Base-by-base conservation (phyloP, 352 stramenopile species). In the Phytopythium mirpurense region DNA sequence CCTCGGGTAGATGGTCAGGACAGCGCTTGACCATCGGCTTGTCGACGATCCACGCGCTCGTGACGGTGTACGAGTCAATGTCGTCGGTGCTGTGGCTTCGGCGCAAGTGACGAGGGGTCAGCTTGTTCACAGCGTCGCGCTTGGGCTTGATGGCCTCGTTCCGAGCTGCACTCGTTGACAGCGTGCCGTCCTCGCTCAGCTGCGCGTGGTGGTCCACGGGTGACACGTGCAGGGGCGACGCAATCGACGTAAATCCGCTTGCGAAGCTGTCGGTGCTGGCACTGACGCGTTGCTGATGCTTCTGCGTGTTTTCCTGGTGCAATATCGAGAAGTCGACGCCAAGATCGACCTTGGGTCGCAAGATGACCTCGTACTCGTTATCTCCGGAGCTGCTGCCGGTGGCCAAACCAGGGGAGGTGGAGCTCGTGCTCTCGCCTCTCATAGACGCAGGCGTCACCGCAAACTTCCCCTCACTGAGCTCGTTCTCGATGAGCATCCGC, bases 401-500 rank as follows among this genome's bases (percentile, higher is more conserved):
- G 16, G 34, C 2, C 2, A 19, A 3, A 0, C 46, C 34, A 7
- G 6, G 19, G 2, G 24, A 14, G 29, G 31, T 42, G 5, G n/a
- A n/a, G n/a, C 70, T 42, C 50, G 49, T 60, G 6, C 40, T 16
- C 52, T 55, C 51, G 2, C 56, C 24, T 21, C 23, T 43, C 16
- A 21, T 38, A 24, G 48, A 37, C 44, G 49, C 21, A 14, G 32
- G 5, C 35, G 47, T 41, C 3, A 46, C 26, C 46, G 42, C 27
- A 10, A 65, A 42, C 32, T 42, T 46, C n/a, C 69, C 44, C 10
- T 76, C 61, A 35, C 70, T 60, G 15, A 80, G 31, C 40, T 90
- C 77, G 49, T 87, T 88, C 48, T 93, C 83, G 23, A 87, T 71
- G 37, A 93, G 59, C 59, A 82, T 67, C 1, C 80, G 78, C 14